Conservation (phyloP, 129 eudicot species). For the Lonicera japonica region DNA sequence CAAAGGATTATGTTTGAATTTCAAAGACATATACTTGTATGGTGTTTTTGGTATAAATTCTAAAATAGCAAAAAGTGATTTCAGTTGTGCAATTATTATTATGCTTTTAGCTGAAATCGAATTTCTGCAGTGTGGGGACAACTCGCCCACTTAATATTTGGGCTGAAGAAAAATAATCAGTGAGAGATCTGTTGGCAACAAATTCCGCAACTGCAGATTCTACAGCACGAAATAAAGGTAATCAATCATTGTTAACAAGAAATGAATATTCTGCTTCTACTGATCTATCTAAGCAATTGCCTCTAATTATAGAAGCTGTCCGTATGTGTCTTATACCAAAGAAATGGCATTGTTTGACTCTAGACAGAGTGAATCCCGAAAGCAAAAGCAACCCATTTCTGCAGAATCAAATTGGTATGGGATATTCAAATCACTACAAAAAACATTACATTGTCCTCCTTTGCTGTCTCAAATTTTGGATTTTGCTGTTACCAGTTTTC, state of each 20-base stretch:
- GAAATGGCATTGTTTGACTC: conserved; percentile 20
- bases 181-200: conserved; percentile 25
- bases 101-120: too few species aligned
- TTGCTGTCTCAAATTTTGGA: conserved; percentile 2
- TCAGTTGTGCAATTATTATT: too few species aligned
- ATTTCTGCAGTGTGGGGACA: too few species aligned
- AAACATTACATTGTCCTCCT: conserved; percentile 4
- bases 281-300: conserved; percentile 41
- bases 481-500: conserved; percentile 19
- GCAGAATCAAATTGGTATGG: conserved; percentile 41
- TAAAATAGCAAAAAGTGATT: too few species aligned
- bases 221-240: conserved; percentile 31
- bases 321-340: conserved; percentile 24
- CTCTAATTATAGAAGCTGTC: not conserved
- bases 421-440: not conserved
- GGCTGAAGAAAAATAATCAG: conserved; percentile 30
- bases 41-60: too few species aligned
- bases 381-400: conserved; percentile 31
- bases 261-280: conserved; percentile 7
- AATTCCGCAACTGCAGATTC: conserved; percentile 22
- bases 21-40: too few species aligned
- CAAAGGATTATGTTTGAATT: too few species aligned
- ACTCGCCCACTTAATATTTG: conserved; percentile 22
- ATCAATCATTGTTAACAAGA: conserved; percentile 30
- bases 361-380: conserved; percentile 19